Evolutionary conservation across 495 filamentous ascomycete genomes (phyloP).

Genomic region (Tetracladium setigerum): DNA sequence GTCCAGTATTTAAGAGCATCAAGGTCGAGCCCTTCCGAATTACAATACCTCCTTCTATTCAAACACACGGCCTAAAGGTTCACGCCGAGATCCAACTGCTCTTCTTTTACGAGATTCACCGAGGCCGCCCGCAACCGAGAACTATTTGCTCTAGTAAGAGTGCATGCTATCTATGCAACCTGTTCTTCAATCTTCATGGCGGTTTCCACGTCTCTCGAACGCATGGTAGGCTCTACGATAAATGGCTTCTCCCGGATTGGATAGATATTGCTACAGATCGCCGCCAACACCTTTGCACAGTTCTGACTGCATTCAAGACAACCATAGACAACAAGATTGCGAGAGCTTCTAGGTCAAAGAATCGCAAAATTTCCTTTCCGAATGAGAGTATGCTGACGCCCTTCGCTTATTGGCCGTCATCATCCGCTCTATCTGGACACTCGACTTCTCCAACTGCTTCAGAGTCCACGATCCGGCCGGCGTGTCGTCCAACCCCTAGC

Average conservation of each 20-base stretch:
- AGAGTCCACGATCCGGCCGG: constrained; percentile 5
- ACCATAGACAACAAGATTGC: constrained; percentile 2
- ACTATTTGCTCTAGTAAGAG: constrained; percentile 2
- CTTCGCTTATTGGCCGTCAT: constrained; percentile 8
- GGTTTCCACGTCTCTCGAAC: constrained; percentile 11
- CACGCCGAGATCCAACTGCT: constrained; percentile 3
- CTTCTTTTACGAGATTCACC: constrained; percentile 1
- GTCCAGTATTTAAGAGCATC: constrained; percentile 18
- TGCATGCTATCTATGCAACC: constrained; percentile 6
- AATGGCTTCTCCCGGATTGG: constrained; percentile 19
- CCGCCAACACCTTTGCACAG: background rate
- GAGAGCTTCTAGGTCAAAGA: constrained; percentile 9
- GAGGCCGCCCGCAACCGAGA: background rate
- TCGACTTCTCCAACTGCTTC: constrained; percentile 1
- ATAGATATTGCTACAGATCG: constrained; percentile 7
- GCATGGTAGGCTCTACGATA: constrained; percentile 15
- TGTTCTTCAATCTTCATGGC: constrained; percentile 15
- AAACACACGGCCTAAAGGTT: background rate
- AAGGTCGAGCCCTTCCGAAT: constrained; percentile 17
- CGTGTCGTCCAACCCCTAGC: no score
- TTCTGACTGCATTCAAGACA: constrained; percentile 1
- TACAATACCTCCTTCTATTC: constrained; percentile 1
- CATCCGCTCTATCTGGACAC: constrained; percentile 4
- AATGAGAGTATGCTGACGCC: constrained; percentile 16
- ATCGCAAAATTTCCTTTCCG: constrained; percentile 8